A percentile compares a stretch with the other conserved stretches of the same genome.
These are phyloP conservation scores for Phascolomyces articulosus DNA, from an alignment of 371 early-diverging fungal genomes.

Conservation along the genomic window DNA sequence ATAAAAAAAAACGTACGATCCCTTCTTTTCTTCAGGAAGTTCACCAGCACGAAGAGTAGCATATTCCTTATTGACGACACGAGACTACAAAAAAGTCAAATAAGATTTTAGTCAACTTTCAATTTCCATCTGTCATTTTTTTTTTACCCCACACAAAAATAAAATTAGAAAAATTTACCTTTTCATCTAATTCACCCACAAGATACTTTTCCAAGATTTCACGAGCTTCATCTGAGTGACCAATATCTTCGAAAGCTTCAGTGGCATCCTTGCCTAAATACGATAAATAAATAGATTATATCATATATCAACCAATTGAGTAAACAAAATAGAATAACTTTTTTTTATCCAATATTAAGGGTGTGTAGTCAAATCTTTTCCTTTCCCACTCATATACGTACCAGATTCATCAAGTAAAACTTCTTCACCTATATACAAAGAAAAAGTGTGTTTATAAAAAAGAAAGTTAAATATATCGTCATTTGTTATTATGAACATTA, in stretches of 20 bases:
- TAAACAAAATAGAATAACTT: no score
- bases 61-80: conserved; percentile 19
- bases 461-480: background rate
- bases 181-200: conserved; percentile 72
- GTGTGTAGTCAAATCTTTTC: no score
- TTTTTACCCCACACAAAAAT: background rate
- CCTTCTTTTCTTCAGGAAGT: conserved; percentile 33
- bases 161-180: background rate
- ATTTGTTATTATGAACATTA: background rate
- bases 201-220: conserved; percentile 71
- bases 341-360: no score
- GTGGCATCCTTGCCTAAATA: conserved; percentile 84
- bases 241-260: conserved; percentile 94
- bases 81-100: conserved; percentile 31
- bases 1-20: conserved; percentile 39
- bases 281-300: no score
- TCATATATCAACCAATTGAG: no score
- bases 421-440: conserved; percentile 63
- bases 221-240: conserved; percentile 93
- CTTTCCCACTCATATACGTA: background rate
- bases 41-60: conserved; percentile 43
- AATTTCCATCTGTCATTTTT: background rate
- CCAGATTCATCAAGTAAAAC: conserved; percentile 79
- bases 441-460: background rate
- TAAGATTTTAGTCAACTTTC: background rate